Conservation (phyloP, 1,284 basidiomycete species). For the Termitomyces sp. region DNA sequence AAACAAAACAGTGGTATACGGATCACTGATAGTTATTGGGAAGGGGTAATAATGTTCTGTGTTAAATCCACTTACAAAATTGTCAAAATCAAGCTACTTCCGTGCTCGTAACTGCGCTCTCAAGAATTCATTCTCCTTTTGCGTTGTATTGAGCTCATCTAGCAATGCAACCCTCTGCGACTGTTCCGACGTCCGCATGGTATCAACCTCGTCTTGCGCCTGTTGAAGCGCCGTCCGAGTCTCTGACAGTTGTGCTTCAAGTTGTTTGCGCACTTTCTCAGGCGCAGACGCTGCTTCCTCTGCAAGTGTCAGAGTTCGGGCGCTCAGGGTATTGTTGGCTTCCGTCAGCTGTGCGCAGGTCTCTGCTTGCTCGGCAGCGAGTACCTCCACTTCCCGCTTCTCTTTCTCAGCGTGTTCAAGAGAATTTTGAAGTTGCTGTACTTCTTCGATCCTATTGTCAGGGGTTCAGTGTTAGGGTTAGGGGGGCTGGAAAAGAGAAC, state of each 20-base stretch:
- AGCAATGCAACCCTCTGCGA: slow-evolving; percentile 65
- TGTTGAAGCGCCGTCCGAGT: slow-evolving; percentile 39
- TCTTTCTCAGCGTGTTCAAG: slow-evolving; percentile 57
- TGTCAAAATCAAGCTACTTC: slow-evolving; percentile 34
- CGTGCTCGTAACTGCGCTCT: slow-evolving; percentile 61
- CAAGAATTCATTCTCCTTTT: slow-evolving; percentile 68
- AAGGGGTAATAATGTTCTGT: slow-evolving; percentile 4
- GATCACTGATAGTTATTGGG: background rate
- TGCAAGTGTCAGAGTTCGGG: slow-evolving; percentile 67
- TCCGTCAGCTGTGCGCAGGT: slow-evolving; percentile 67
- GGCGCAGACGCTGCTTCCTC: slow-evolving; percentile 66
- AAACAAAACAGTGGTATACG: slow-evolving; percentile 7
- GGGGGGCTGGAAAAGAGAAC: background rate
- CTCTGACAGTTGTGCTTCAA: slow-evolving; percentile 51
- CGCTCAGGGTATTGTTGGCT: slow-evolving; percentile 71
- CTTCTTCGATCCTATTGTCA: slow-evolving; percentile 60
- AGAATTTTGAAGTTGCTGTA: slow-evolving; percentile 54
- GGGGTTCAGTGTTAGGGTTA: too few relatives aligned
- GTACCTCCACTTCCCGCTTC: slow-evolving; percentile 66
- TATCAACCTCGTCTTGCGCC: slow-evolving; percentile 48
- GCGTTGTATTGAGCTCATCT: slow-evolving; percentile 74
- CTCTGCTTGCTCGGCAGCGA: slow-evolving; percentile 67
- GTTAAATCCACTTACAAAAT: background rate
- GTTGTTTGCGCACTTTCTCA: slow-evolving; percentile 49
- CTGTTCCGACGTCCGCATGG: slow-evolving; percentile 62